Evolutionary conservation across 208 protist species (phyloP).

Genomic region (Strigomonas culicis): DNA sequence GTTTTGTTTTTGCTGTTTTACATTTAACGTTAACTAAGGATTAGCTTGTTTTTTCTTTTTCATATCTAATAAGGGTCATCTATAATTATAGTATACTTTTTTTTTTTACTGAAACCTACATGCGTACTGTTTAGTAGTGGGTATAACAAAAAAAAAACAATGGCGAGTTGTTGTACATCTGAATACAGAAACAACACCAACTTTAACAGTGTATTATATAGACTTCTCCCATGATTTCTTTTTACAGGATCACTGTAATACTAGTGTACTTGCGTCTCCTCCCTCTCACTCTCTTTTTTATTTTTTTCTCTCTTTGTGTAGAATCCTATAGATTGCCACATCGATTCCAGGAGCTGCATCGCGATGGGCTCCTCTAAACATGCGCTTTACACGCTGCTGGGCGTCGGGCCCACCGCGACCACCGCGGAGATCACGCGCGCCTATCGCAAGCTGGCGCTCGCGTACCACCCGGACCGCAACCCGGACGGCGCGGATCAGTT

Average conservation of each 20-base stretch:
- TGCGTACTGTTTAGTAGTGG: constrained; percentile 2
- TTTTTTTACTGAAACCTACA: not conserved
- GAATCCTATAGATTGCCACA: not conserved
- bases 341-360: no score
- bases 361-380: constrained; percentile 14
- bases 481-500: constrained; percentile 80
- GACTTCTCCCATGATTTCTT: no score
- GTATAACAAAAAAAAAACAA: constrained; percentile 16
- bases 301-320: no score
- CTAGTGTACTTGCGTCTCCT: no score
- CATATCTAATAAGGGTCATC: not conserved
- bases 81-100: not conserved
- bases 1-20: not conserved
- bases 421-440: constrained; percentile 51
- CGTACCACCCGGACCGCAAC: constrained; percentile 90
- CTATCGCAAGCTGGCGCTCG: constrained; percentile 68
- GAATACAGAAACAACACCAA: no score
- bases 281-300: no score
- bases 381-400: constrained; percentile 59
- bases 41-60: constrained; percentile 12
- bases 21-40: not conserved
- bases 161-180: not conserved
- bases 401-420: constrained; percentile 36
- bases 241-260: no score
- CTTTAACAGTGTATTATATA: no score